Percentiles rank a stretch among this genome's conserved stretches.
phyloP scores from a whole-genome alignment of 306 rosid genomes.

The Glycine soja region DNA sequence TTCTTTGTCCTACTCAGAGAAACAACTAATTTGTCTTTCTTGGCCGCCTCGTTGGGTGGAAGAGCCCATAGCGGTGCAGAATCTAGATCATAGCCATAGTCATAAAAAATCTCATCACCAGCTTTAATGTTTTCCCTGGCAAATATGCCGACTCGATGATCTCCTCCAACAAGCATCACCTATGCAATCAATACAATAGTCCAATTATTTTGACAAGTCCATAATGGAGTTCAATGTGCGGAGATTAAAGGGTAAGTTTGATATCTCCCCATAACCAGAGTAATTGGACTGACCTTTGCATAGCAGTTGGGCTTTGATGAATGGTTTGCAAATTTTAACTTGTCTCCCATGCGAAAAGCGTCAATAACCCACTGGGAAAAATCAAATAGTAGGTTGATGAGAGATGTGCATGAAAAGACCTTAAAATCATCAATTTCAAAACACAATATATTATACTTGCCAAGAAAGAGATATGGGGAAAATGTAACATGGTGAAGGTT shows the following conservation, averaged over 20 bases:
- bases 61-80: neutral
- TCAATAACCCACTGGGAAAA: neutral
- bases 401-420: neutral
- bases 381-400: neutral
- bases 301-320: slow-evolving; percentile 3
- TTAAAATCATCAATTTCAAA: neutral
- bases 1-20: neutral
- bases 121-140: neutral
- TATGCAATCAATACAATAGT: neutral
- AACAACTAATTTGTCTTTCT: neutral
- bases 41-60: neutral
- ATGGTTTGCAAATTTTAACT: slow-evolving; percentile 4
- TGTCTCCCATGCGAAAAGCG: neutral
- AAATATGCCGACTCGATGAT: neutral
- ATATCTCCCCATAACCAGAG: neutral
- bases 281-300: neutral
- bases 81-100: neutral
- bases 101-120: slow-evolving; percentile 3
- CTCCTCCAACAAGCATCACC: neutral
- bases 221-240: neutral
- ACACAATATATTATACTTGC: too few relatives aligned
- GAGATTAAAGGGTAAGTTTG: too few relatives aligned
- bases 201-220: neutral
- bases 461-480: too few relatives aligned
- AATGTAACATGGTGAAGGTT: too few relatives aligned